Conservation (phyloP, 2,329 filamentous ascomycete species). For the Talaromyces amestolkiae region DNA sequence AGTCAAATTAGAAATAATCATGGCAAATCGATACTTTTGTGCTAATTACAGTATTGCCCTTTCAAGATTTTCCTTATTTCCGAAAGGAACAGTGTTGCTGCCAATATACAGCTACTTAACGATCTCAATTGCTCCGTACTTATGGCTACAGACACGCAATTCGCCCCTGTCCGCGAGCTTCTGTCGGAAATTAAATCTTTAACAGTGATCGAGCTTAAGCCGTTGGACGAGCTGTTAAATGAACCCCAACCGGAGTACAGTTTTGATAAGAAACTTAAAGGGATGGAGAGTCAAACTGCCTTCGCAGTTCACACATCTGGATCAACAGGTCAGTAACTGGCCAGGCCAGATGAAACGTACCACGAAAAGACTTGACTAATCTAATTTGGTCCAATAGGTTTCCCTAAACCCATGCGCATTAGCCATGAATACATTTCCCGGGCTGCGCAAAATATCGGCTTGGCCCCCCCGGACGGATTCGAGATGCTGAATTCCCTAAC, state of each 20-base stretch:
- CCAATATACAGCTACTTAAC: neutral
- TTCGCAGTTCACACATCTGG: slow-evolving; percentile 12
- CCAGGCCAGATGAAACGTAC: neutral
- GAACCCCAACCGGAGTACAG: neutral
- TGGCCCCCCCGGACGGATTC: neutral
- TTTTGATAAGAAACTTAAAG: neutral
- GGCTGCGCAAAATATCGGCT: neutral
- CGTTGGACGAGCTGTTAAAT: neutral
- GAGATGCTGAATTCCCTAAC: neutral
- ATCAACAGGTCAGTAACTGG: slow-evolving; percentile 1
- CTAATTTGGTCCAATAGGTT: neutral
- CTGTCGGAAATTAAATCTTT: neutral
- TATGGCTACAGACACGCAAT: neutral
- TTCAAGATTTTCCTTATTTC: slow-evolving; percentile 7
- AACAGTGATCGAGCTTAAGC: neutral
- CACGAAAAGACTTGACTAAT: neutral
- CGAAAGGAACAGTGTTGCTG: slow-evolving; percentile 11
- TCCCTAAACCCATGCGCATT: slow-evolving; percentile 6
- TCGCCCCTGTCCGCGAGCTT: neutral
- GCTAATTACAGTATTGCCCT: neutral
- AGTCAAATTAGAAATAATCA: neutral
- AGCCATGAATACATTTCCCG: neutral
- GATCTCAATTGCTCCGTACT: slow-evolving; percentile 5
- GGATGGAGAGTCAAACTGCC: neutral
- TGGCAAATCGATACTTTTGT: neutral